Evolutionary conservation across 2,329 filamentous ascomycete genomes (phyloP).

Genomic region (Arthroderma sp.): DNA sequence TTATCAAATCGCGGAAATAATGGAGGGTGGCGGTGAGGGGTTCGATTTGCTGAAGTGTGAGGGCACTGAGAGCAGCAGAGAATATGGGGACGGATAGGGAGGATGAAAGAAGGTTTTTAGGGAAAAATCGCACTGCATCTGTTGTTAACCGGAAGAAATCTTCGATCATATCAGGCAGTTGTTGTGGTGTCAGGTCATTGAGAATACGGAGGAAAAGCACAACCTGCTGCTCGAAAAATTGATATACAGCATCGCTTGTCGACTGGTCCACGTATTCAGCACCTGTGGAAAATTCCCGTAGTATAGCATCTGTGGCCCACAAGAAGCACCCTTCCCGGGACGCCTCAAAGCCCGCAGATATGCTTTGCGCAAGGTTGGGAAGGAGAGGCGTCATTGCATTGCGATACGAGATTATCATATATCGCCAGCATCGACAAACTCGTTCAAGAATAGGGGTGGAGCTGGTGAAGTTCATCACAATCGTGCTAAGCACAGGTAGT

Average conservation of each 20-base stretch:
- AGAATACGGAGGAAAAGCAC: constrained; percentile 79
- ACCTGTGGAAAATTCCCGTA: constrained; percentile 89
- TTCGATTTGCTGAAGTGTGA: constrained; percentile 81
- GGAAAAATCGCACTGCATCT: constrained; percentile 87
- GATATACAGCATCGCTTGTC: constrained; percentile 80
- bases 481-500: constrained; percentile 71
- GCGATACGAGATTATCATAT: constrained; percentile 92
- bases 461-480: constrained; percentile 73
- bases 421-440: constrained; percentile 87
- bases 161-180: constrained; percentile 75
- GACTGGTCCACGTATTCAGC: constrained; percentile 67
- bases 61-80: constrained; percentile 70
- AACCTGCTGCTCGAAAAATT: constrained; percentile 88
- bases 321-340: constrained; percentile 93
- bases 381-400: constrained; percentile 77
- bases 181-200: constrained; percentile 64
- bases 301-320: constrained; percentile 92
- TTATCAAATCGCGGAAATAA: constrained; percentile 81
- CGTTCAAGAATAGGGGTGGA: constrained; percentile 86
- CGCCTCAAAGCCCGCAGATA: constrained; percentile 69
- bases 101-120: constrained; percentile 68
- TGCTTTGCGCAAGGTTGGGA: constrained; percentile 72
- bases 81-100: constrained; percentile 70
- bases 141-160: constrained; percentile 91
- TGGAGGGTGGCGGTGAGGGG: constrained; percentile 84